phyloP scores from a whole-genome alignment of 2,329 filamentous ascomycete genomes.

The Arthrobotrys megalospora region DNA sequence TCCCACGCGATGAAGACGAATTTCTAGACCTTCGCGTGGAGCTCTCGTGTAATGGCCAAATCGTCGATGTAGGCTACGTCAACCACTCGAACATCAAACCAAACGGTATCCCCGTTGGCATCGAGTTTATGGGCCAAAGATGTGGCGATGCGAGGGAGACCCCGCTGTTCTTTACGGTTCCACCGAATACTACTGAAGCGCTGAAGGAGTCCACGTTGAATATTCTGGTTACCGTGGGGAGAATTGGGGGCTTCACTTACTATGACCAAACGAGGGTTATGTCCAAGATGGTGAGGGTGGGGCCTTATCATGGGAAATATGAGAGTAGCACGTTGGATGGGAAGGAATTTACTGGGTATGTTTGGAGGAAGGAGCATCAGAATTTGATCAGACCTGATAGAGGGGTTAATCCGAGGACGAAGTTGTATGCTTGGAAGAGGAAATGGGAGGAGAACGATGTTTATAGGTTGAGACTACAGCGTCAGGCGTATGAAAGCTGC shows the following conservation, averaged over 20 bases:
- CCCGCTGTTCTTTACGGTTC: constrained; percentile 44
- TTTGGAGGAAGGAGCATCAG: constrained; percentile 55
- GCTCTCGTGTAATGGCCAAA: constrained; percentile 27
- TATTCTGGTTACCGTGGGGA: constrained; percentile 45
- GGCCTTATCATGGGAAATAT: constrained; percentile 38
- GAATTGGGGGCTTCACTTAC: constrained; percentile 34
- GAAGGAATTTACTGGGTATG: constrained; percentile 34
- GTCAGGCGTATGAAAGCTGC: constrained; percentile 25
- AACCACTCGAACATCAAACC: constrained; percentile 36
- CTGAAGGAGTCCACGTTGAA: constrained; percentile 36
- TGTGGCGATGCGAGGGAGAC: constrained; percentile 46
- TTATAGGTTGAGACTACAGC: constrained; percentile 23
- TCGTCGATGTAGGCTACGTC: constrained; percentile 46
- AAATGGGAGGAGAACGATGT: constrained; percentile 39
- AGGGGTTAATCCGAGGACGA: constrained; percentile 35
- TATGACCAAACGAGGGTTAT: constrained; percentile 31
- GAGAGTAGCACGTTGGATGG: constrained; percentile 37
- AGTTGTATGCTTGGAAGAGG: constrained; percentile 40
- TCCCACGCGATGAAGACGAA: constrained; percentile 38
- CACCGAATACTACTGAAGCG: not conserved
- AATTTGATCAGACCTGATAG: constrained; percentile 44
- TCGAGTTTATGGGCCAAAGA: constrained; percentile 48
- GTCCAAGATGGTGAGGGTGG: constrained; percentile 47
- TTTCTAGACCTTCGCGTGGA: constrained; percentile 54
- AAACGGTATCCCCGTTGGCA: constrained; percentile 40